These are phyloP conservation scores for Verticillium isaacii DNA, from an alignment of 2,329 filamentous ascomycete genomes.

Conservation along the genomic window DNA sequence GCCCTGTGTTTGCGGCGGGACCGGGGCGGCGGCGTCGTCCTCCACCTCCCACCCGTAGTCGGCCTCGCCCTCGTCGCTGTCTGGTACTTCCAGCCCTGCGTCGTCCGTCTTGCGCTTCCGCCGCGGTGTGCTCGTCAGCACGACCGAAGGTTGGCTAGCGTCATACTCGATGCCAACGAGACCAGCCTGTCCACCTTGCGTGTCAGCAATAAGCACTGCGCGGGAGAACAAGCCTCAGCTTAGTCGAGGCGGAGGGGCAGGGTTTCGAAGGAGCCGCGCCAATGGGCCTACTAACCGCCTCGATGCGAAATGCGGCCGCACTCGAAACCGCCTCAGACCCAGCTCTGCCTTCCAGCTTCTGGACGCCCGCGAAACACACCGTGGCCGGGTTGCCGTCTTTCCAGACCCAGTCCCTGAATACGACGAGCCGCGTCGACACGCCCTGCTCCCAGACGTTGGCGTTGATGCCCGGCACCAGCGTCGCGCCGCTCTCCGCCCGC, in stretches of 20 bases:
- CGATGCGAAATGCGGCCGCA: conserved; percentile 45
- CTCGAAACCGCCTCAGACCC: conserved; percentile 33
- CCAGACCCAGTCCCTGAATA: conserved; percentile 75
- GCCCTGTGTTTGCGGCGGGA: conserved; percentile 64
- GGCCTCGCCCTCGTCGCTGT: conserved; percentile 61
- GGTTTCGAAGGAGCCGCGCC: background rate
- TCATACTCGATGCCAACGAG: conserved; percentile 36
- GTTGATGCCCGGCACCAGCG: conserved; percentile 70
- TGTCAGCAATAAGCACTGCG: background rate
- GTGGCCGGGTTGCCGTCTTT: conserved; percentile 38
- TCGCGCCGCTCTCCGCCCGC: conserved; percentile 59
- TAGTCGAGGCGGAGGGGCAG: conserved; percentile 1
- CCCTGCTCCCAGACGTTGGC: conserved; percentile 76
- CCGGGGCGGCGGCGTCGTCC: conserved; percentile 57
- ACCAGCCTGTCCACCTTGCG: conserved; percentile 30
- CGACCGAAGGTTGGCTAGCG: conserved; percentile 26
- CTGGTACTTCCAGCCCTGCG: conserved; percentile 54
- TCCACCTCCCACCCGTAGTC: conserved; percentile 70
- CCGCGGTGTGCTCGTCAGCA: conserved; percentile 29
- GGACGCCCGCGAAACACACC: conserved; percentile 56
- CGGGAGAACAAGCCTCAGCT: conserved; percentile 4
- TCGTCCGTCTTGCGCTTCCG: conserved; percentile 62
- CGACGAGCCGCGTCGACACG: conserved; percentile 65
- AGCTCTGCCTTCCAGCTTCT: conserved; percentile 57
- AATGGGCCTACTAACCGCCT: conserved; percentile 30